phyloP scores from a whole-genome alignment of 1,139 yeast genomes.

The Sugiyamaella sp. region DNA sequence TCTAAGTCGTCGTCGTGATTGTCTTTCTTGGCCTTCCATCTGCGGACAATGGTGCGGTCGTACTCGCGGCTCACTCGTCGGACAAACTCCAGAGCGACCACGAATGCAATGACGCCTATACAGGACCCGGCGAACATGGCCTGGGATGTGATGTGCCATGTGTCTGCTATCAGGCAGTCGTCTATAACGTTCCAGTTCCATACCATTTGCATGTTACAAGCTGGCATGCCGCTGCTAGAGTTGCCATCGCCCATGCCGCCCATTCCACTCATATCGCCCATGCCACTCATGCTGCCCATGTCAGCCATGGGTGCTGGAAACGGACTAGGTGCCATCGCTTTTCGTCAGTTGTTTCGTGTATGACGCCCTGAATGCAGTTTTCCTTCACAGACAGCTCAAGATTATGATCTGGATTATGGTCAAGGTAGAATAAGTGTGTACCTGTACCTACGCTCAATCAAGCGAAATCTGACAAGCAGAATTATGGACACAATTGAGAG shows the following conservation, averaged over 20 bases:
- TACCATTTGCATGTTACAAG: slow-evolving; percentile 47
- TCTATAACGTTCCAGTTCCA: slow-evolving; percentile 67
- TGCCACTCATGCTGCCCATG: no score
- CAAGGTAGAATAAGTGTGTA: no score
- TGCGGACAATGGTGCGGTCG: slow-evolving; percentile 47
- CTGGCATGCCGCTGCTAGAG: slow-evolving; percentile 16
- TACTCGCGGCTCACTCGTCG: slow-evolving; percentile 60
- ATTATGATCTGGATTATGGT: no score
- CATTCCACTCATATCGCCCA: slow-evolving; percentile 28
- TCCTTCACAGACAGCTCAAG: no score
- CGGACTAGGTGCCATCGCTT: no score
- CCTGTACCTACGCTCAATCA: no score
- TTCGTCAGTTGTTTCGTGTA: no score
- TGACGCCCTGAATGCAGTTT: no score
- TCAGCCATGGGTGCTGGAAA: slow-evolving; percentile 21
- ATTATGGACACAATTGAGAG: no score
- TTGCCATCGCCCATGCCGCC: slow-evolving; percentile 31
- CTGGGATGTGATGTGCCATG: slow-evolving; percentile 64
- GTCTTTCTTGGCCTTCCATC: slow-evolving; percentile 27
- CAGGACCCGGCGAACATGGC: slow-evolving; percentile 74
- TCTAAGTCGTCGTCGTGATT: neutral
- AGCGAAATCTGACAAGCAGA: no score
- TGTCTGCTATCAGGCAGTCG: slow-evolving; percentile 61
- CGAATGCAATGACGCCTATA: slow-evolving; percentile 62
- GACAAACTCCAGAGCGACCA: slow-evolving; percentile 59